These are phyloP conservation scores for Colletotrichum gigasporum DNA, from an alignment of 2,329 filamentous ascomycete species.

Conservation along the genomic window DNA sequence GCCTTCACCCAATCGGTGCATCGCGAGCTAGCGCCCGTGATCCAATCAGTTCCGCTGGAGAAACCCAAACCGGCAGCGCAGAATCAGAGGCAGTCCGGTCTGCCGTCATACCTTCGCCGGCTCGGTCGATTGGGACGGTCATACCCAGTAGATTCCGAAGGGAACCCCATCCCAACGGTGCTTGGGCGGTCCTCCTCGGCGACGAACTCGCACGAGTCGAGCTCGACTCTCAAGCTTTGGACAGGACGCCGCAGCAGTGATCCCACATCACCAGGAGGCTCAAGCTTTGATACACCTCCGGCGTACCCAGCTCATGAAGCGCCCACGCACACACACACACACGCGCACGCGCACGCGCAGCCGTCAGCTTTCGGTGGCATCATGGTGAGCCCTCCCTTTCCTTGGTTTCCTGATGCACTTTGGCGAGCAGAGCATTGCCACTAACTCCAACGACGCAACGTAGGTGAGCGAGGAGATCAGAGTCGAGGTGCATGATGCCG, in stretches of 20 bases:
- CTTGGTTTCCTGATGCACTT: no score
- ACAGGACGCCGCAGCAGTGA: constrained; percentile 33
- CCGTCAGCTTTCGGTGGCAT: constrained; percentile 60
- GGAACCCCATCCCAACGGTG: constrained; percentile 39
- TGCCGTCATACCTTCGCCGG: constrained; percentile 12
- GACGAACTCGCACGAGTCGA: constrained; percentile 39
- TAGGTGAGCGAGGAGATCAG: constrained; percentile 66
- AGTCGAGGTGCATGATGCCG: constrained; percentile 54
- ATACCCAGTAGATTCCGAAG: constrained; percentile 40
- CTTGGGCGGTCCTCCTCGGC: constrained; percentile 36
- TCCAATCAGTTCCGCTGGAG: constrained; percentile 44
- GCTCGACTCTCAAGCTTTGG: constrained; percentile 46
- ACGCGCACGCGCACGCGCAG: constrained; percentile 22
- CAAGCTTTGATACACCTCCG: constrained; percentile 27
- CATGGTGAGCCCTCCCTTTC: constrained; percentile 47
- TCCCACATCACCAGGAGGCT: constrained; percentile 19
- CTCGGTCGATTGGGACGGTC: constrained; percentile 16
- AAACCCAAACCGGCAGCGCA: constrained; percentile 31
- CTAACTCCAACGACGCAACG: background rate
- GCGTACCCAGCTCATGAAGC: constrained; percentile 30
- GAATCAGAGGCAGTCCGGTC: constrained; percentile 12
- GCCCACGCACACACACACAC: no score
- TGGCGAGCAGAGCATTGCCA: no score
- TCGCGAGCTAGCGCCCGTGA: constrained; percentile 65
- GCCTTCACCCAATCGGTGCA: constrained; percentile 69